Percentiles rank a stretch among this genome's conserved stretches.
These are phyloP conservation scores for Xerocomellus amylosporus DNA, from an alignment of 768 basidiomycete genomes.

Conservation along the genomic window DNA sequence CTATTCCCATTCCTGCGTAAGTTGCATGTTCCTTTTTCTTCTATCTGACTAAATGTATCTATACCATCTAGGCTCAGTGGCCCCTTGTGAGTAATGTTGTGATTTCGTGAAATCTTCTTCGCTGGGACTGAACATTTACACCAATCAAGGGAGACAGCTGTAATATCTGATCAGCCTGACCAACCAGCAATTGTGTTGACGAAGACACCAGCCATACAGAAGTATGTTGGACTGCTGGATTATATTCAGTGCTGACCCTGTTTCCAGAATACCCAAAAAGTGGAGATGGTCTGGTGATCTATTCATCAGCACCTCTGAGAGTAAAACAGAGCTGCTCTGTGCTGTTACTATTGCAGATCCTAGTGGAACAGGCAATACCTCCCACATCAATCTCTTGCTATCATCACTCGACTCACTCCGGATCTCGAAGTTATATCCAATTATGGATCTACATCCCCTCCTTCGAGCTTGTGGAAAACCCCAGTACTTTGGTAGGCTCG, in stretches of 20 bases:
- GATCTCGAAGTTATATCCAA: conserved; percentile 48
- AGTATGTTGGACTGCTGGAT: conserved; percentile 19
- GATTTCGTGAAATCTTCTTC: not conserved
- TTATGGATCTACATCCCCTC: conserved; percentile 45
- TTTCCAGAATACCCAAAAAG: conserved; percentile 50
- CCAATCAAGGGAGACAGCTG: conserved; percentile 17
- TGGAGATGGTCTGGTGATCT: conserved; percentile 68
- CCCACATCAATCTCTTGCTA: conserved; percentile 51
- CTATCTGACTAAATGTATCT: not conserved
- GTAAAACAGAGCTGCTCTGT: conserved; percentile 45
- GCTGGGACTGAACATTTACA: not conserved
- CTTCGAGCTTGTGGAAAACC: conserved; percentile 47
- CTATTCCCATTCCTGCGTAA: conserved; percentile 26
- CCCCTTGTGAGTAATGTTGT: conserved; percentile 23
- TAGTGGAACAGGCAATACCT: conserved; percentile 40
- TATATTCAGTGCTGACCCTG: conserved; percentile 2
- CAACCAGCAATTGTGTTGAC: conserved; percentile 3
- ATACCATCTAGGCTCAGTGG: conserved; percentile 17
- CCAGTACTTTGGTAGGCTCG: conserved; percentile 54
- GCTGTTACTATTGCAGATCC: conserved; percentile 47
- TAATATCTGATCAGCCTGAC: not conserved
- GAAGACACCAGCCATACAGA: conserved; percentile 21
- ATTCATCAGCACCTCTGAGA: conserved; percentile 37
- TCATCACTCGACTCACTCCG: conserved; percentile 39
- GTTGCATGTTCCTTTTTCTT: not conserved